Percentiles rank a stretch among this genome's conserved stretches.
Conservation (phyloP, 805 yeast genomes). For the Saccharomyces kudriavzevii region DNA sequence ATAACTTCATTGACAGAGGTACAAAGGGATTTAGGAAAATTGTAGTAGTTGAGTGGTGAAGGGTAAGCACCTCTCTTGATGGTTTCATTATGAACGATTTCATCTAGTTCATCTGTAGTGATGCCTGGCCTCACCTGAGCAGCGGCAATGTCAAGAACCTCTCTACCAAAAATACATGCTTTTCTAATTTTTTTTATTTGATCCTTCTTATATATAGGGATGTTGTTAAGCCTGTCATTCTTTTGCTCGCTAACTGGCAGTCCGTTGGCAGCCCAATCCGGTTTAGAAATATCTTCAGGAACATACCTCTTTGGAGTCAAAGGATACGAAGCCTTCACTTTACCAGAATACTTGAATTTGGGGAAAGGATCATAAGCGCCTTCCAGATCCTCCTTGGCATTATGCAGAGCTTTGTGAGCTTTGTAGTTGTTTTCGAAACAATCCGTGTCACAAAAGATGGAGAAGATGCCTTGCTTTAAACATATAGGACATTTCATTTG, state of each 20-base stretch:
- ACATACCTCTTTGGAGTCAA: slow-evolving; percentile 61
- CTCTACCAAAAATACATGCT: slow-evolving; percentile 73
- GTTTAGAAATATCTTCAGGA: slow-evolving; percentile 61
- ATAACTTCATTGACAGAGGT: slow-evolving; percentile 91
- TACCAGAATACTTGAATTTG: slow-evolving; percentile 63
- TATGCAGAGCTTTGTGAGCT: slow-evolving; percentile 69
- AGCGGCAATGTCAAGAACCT: slow-evolving; percentile 83
- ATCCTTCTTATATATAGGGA: slow-evolving; percentile 54
- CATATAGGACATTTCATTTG: slow-evolving; percentile 86
- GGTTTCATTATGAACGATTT: slow-evolving; percentile 78
- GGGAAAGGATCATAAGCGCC: slow-evolving; percentile 79
- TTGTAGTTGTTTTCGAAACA: slow-evolving; percentile 73
- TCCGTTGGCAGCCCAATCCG: slow-evolving; percentile 82
- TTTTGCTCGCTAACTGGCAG: slow-evolving; percentile 69
- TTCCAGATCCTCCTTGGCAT: slow-evolving; percentile 44
- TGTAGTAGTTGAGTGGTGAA: slow-evolving; percentile 88
- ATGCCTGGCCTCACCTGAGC: slow-evolving; percentile 77
- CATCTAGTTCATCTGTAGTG: slow-evolving; percentile 89
- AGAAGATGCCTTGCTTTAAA: slow-evolving; percentile 55
- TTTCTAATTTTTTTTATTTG: slow-evolving; percentile 68
- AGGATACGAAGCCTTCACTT: slow-evolving; percentile 72
- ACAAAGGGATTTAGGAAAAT: slow-evolving; percentile 87
- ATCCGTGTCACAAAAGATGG: slow-evolving; percentile 70
- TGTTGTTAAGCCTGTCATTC: slow-evolving; percentile 58
- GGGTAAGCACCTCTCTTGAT: slow-evolving; percentile 87